Evolutionary conservation across 192 early-diverging fungal species (phyloP).

Genomic region (Physocladia obscura): DNA sequence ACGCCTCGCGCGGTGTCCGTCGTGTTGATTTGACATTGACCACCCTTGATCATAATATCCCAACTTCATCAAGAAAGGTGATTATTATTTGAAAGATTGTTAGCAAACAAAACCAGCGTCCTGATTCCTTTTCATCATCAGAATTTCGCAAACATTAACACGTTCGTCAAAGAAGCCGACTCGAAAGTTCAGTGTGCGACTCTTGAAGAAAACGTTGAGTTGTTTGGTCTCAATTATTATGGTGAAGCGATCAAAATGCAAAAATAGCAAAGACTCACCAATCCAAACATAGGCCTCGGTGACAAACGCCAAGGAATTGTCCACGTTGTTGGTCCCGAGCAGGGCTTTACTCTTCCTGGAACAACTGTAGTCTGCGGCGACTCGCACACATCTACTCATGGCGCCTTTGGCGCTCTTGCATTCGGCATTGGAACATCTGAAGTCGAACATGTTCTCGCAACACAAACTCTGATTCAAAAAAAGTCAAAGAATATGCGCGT

Average conservation of each 20-base stretch:
- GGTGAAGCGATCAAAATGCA: slow-evolving; percentile 36
- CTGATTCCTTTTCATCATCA: too few species aligned
- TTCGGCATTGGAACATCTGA: slow-evolving; percentile 78
- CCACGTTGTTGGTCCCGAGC: slow-evolving; percentile 73
- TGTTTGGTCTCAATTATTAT: slow-evolving; percentile 58
- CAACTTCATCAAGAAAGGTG: slow-evolving; percentile 28
- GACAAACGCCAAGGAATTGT: slow-evolving; percentile 73
- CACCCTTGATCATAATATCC: slow-evolving; percentile 78
- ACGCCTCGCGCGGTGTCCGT: slow-evolving; percentile 55
- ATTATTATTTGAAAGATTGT: too few species aligned
- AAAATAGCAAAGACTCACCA: too few species aligned
- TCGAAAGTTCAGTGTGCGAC: slow-evolving; percentile 63
- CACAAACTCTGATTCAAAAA: slow-evolving; percentile 67
- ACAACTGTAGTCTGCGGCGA: slow-evolving; percentile 74
- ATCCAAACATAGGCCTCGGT: slow-evolving; percentile 58
- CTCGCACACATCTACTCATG: slow-evolving; percentile 73
- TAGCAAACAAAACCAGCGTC: too few species aligned
- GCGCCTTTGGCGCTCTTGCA: slow-evolving; percentile 71
- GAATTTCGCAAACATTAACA: slow-evolving; percentile 54
- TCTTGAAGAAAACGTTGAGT: slow-evolving; percentile 62
- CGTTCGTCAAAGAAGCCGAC: slow-evolving; percentile 65
- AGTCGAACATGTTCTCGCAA: slow-evolving; percentile 73
- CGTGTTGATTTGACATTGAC: slow-evolving; percentile 64
- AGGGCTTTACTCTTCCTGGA: slow-evolving; percentile 72
- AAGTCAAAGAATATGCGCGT: slow-evolving; percentile 72